Evolutionary conservation across 2,329 filamentous ascomycete species (phyloP).

Genomic region (Lecanicillium sp.): DNA sequence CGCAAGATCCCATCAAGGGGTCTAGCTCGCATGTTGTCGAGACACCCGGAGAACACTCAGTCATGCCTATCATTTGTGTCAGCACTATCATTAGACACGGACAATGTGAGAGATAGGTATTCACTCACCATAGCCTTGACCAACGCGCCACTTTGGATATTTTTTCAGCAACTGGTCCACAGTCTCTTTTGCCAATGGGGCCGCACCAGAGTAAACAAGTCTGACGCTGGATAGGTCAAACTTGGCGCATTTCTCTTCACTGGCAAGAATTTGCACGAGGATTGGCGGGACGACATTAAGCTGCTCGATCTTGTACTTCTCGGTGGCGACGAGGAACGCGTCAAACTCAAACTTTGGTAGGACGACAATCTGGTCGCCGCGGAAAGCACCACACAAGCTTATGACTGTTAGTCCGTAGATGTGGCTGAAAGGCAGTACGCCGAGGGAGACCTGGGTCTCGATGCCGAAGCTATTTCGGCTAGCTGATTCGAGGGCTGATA

Average conservation of each 20-base stretch:
- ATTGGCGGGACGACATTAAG: conserved; percentile 71
- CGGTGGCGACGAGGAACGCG: conserved; percentile 56
- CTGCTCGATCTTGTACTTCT: conserved; percentile 59
- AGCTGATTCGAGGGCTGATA: conserved; percentile 34
- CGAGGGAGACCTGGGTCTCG: conserved; percentile 44
- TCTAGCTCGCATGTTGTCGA: conserved; percentile 49
- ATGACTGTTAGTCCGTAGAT: conserved; percentile 73
- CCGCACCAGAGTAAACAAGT: conserved; percentile 62
- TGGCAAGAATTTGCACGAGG: conserved; percentile 64
- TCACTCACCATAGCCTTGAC: conserved; percentile 61
- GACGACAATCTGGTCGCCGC: conserved; percentile 66
- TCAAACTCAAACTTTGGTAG: conserved; percentile 69
- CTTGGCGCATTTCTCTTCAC: conserved; percentile 47
- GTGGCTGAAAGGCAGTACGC: conserved; percentile 70
- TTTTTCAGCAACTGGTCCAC: conserved; percentile 51
- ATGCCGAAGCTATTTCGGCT: conserved; percentile 26
- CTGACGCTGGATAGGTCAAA: conserved; percentile 62
- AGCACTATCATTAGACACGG: no score
- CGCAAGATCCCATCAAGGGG: conserved; percentile 60
- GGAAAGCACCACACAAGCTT: conserved; percentile 55
- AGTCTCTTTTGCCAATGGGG: conserved; percentile 64
- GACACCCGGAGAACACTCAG: conserved; percentile 65
- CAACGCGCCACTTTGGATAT: conserved; percentile 57
- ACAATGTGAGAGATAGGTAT: neutral
- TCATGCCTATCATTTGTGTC: conserved; percentile 62